Evolutionary conservation across 1,139 yeast genomes (phyloP), one percentile per base, ranked within the genome.

Genomic region (Wickerhamomyces sp.): DNA sequence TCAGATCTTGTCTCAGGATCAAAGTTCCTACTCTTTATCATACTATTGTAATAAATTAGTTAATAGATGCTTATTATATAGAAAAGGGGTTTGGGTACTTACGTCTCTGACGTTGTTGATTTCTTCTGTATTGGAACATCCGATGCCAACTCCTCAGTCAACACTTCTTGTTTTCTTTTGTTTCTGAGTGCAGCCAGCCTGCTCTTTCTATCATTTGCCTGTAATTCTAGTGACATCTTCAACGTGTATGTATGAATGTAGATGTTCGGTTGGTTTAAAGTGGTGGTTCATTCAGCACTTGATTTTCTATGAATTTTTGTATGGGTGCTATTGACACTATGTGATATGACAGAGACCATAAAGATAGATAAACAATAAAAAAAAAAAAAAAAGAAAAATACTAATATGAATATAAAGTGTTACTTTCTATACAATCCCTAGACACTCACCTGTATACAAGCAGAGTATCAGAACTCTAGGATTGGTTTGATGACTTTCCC

Each of bases 201-300:
- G 34, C 63, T 65, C 48, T 66, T 70, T 48, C 77, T 59, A 30
- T 62, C 68, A 9, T 55, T 58, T 3, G 72, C 64, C 46, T 68
- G 73, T n/a, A 62, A 56, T 42, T 68, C 68, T 35, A 70, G 49
- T 14, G 71, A 62, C 46, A 65, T 55, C 57, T 55, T 61, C 37
- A 23, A 2, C 14, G 2, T n/a, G n/a, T 29, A 27, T 34, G 38
- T 47, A 42, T 32, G 6, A 7, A 10, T 9, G 33, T 37, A 27
- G 14, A 39, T 27, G 18, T 5, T 15, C 13, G 9, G 27, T n/a
- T 15, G n/a, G 8, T 33, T 11, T 2, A 13, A 34, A 26, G 13
- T 34, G 14, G 15, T n/a, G 34, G n/a, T n/a, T n/a, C n/a, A n/a
- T 13, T 33, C 36, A 15, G 23, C 4, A 18, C 23, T 18, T 3